Conservation (phyloP, 23 red algal species). For the Gracilariopsis chorda region DNA sequence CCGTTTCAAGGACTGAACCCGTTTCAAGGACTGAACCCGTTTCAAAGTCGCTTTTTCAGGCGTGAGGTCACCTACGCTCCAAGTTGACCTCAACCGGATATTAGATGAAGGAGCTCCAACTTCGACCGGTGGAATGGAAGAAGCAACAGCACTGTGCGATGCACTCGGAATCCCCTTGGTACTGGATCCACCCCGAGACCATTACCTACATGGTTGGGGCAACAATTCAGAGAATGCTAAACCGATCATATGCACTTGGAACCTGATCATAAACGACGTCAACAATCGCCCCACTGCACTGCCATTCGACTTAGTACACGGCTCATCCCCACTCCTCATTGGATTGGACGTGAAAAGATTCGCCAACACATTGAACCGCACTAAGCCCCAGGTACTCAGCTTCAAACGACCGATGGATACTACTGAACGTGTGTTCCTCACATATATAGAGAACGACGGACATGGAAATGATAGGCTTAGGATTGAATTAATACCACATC, state of each 20-base stretch:
- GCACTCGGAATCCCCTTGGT: background rate
- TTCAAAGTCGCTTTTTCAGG: constrained; percentile 35
- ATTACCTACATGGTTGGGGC: constrained; percentile 6
- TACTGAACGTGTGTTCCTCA: background rate
- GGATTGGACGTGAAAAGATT: constrained; percentile 21
- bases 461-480: constrained; percentile 16
- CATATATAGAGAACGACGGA: constrained; percentile 10
- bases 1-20: background rate
- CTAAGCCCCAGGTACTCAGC: background rate
- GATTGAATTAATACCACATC: constrained; percentile 1
- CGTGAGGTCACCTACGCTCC: constrained; percentile 17
- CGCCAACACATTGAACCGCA: constrained; percentile 27
- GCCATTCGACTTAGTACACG: constrained; percentile 24
- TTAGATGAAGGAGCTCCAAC: constrained; percentile 12
- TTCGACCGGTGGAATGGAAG: constrained; percentile 12
- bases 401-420: background rate
- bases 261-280: background rate
- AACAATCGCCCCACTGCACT: background rate
- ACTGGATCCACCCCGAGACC: background rate
- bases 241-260: constrained; percentile 10
- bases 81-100: background rate
- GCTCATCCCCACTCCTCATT: constrained; percentile 2
- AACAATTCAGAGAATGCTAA: background rate
- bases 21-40: background rate
- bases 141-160: constrained; percentile 21